Evolutionary conservation across 805 yeast genomes (phyloP).

Genomic region (Limtongia smithiae): DNA sequence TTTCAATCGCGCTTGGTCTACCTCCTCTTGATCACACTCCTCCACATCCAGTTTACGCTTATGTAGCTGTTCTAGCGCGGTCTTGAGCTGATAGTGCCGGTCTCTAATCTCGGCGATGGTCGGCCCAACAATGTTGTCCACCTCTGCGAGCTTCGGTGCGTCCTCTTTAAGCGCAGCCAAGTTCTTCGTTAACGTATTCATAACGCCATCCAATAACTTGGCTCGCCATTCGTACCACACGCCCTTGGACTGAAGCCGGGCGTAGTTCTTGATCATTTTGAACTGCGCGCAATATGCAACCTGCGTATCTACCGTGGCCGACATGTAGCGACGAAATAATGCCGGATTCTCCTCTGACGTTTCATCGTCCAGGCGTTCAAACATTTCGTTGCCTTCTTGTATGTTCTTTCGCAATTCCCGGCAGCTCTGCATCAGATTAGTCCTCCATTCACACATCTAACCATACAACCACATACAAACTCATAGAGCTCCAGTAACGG

Average conservation of each 20-base stretch:
- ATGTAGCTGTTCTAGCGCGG: constrained; percentile 25
- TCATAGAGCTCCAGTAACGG: constrained; percentile 49
- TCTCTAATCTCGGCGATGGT: constrained; percentile 13
- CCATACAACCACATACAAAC: constrained; percentile 34
- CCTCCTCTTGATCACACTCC: constrained; percentile 26
- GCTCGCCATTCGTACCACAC: constrained; percentile 65
- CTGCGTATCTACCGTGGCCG: constrained; percentile 41
- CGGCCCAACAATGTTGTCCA: constrained; percentile 8
- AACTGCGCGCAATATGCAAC: constrained; percentile 48
- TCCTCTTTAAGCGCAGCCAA: constrained; percentile 27
- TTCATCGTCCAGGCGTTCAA: constrained; percentile 48
- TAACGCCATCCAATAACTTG: constrained; percentile 48
- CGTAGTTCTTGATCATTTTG: constrained; percentile 47
- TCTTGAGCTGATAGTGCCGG: constrained; percentile 23
- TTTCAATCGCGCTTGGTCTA: constrained; percentile 18
- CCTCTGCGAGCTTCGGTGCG: constrained; percentile 18
- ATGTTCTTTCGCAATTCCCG: constrained; percentile 52
- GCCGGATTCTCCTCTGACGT: constrained; percentile 47
- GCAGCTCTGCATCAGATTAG: constrained; percentile 38
- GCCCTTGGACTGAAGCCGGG: constrained; percentile 51
- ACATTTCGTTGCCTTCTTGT: constrained; percentile 47
- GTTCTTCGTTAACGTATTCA: constrained; percentile 34
- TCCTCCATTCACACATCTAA: background rate
- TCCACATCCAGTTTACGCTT: constrained; percentile 17
- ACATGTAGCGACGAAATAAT: constrained; percentile 49